phyloP scores from a whole-genome alignment of 352 stramenopile genomes.

The Pythium volutum region DNA sequence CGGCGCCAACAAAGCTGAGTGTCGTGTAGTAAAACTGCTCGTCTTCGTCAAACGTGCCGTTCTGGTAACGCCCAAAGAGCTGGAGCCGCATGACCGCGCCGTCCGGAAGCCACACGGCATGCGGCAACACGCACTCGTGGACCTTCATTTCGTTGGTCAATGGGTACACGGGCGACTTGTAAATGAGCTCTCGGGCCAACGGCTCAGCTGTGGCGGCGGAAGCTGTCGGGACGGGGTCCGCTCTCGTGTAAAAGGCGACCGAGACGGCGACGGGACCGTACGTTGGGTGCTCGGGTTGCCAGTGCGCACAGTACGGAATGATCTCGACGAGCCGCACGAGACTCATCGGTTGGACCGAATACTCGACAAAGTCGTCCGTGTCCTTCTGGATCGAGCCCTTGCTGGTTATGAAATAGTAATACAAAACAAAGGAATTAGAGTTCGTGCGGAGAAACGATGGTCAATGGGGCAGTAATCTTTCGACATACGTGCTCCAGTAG shows the following conservation, averaged over 20 bases:
- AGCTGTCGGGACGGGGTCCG: conserved; percentile 7
- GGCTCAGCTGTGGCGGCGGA: not conserved
- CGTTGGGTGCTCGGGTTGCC: conserved; percentile 67
- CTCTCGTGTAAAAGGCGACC: conserved; percentile 39
- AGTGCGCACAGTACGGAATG: conserved; percentile 73
- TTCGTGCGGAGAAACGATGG: not conserved
- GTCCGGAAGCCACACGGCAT: conserved; percentile 37
- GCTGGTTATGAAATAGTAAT: not conserved
- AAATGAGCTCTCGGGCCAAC: conserved; percentile 25
- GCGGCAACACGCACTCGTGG: conserved; percentile 52
- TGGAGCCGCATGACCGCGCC: conserved; percentile 25
- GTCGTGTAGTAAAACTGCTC: conserved; percentile 23
- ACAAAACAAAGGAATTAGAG: not conserved
- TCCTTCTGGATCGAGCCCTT: conserved; percentile 16
- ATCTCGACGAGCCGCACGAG: conserved; percentile 48
- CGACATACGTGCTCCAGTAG: conserved; percentile 78
- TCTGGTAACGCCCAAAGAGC: conserved; percentile 22
- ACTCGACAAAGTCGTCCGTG: conserved; percentile 59
- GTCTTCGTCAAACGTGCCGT: conserved; percentile 35
- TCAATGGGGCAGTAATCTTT: not conserved
- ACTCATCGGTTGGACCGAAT: conserved; percentile 40
- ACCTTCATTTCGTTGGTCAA: conserved; percentile 65
- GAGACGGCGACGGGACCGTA: conserved; percentile 59
- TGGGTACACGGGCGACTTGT: conserved; percentile 53
- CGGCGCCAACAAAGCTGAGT: conserved; percentile 10